Conservation (phyloP, 2,329 filamentous ascomycete genomes). For the Phoma sp. region DNA sequence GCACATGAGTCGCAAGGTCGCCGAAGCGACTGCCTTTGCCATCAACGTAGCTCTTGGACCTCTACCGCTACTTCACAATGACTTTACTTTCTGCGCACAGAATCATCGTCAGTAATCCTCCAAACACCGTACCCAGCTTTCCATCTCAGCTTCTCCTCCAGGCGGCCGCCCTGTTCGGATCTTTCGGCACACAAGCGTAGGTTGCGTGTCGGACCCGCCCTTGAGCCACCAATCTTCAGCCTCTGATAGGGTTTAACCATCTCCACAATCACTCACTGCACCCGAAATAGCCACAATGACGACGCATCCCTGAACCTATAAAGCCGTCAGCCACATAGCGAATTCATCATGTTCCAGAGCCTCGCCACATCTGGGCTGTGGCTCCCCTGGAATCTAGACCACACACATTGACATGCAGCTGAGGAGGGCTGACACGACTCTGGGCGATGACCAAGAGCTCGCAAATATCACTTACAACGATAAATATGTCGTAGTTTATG, state of each 20-base stretch:
- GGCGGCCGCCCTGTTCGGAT: conserved; percentile 13
- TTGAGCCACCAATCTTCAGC: conserved; percentile 26
- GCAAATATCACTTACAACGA: conserved; percentile 38
- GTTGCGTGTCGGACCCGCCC: conserved; percentile 20
- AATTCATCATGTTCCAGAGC: conserved; percentile 1
- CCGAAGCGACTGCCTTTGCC: background rate
- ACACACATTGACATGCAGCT: conserved; percentile 24
- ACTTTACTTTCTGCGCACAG: background rate
- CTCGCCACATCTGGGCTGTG: conserved; percentile 6
- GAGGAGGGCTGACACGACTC: conserved; percentile 31
- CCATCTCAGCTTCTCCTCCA: background rate
- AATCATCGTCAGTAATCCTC: background rate
- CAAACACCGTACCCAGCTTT: background rate
- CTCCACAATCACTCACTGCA: conserved; percentile 8
- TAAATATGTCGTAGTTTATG: conserved; percentile 43
- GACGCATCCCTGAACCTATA: conserved; percentile 18
- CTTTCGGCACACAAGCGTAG: conserved; percentile 24
- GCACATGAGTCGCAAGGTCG: background rate
- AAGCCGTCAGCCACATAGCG: conserved; percentile 17
- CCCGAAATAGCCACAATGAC: conserved; percentile 11
- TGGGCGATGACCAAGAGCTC: conserved; percentile 33
- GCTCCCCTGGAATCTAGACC: background rate
- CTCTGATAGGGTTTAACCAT: conserved; percentile 18
- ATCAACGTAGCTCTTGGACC: background rate
- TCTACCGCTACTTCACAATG: background rate